A percentile compares a stretch with the other conserved stretches of the same genome.
Evolutionary conservation across 2,329 filamentous ascomycete species (phyloP).

Genomic region (Phaeophleospora eucalypticola): DNA sequence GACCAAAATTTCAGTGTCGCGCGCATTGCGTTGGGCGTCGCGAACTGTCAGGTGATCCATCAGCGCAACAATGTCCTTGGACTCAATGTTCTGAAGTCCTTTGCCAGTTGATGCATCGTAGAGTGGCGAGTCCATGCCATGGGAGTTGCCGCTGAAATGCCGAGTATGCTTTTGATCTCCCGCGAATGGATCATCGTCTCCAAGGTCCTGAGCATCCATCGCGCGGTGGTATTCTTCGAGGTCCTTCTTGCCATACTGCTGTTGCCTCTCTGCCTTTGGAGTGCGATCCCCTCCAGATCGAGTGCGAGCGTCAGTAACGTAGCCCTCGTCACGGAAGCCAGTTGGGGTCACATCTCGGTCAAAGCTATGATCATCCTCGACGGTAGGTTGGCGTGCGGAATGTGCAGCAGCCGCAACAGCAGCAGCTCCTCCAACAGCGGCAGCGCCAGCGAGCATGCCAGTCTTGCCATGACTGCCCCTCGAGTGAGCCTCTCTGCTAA

Average conservation of each 20-base stretch:
- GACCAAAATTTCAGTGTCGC: conserved; percentile 93
- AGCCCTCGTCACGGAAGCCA: conserved; percentile 77
- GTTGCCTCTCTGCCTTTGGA: conserved; percentile 36
- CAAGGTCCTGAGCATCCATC: conserved; percentile 40
- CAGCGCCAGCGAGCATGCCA: conserved; percentile 22
- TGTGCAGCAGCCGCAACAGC: conserved; percentile 22
- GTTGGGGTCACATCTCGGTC: conserved; percentile 48
- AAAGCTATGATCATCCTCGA: conserved; percentile 18
- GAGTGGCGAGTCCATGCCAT: conserved; percentile 82
- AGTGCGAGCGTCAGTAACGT: conserved; percentile 70
- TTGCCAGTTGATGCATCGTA: conserved; percentile 86
- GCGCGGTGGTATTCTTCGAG: conserved; percentile 49
- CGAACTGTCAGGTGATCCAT: conserved; percentile 99
- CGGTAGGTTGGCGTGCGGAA: conserved; percentile 36
- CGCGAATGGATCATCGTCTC: conserved; percentile 63
- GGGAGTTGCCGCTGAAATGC: conserved; percentile 82
- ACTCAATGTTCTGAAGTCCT: conserved; percentile 87
- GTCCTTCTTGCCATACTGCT: conserved; percentile 53
- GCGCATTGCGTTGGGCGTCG: conserved; percentile 90
- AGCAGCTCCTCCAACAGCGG: conserved; percentile 27
- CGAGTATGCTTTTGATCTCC: conserved; percentile 53
- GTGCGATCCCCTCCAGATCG: conserved; percentile 43
- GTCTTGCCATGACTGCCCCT: conserved; percentile 12
- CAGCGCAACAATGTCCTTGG: conserved; percentile 90
- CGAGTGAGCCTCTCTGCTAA: conserved; percentile 16